A percentile compares a stretch with the other conserved stretches of the same genome.
Evolutionary conservation across 495 filamentous ascomycete genomes (phyloP).

Genomic region (Xylaria cubensis): DNA sequence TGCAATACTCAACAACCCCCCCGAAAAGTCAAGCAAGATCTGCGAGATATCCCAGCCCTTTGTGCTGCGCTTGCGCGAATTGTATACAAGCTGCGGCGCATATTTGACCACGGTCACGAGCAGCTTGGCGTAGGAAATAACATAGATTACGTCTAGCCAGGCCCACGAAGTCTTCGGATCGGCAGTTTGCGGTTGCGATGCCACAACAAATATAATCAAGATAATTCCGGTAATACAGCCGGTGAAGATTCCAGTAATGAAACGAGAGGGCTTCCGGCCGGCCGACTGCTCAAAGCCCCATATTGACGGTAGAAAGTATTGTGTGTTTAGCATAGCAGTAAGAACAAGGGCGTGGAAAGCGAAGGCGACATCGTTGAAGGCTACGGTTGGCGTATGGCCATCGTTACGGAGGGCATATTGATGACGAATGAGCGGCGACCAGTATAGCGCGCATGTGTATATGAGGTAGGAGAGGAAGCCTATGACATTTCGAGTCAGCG

Average conservation of each 20-base stretch:
- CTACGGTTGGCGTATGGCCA: conserved; percentile 78
- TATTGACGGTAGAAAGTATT: conserved; percentile 71
- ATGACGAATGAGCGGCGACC: conserved; percentile 73
- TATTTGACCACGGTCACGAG: conserved; percentile 90
- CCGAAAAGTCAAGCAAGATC: conserved; percentile 83
- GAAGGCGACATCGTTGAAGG: conserved; percentile 89
- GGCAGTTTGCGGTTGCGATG: conserved; percentile 59
- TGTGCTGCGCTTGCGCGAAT: conserved; percentile 83
- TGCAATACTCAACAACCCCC: conserved; percentile 79
- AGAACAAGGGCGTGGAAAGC: conserved; percentile 76
- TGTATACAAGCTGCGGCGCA: conserved; percentile 81
- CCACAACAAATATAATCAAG: conserved; percentile 61
- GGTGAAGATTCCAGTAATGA: conserved; percentile 70
- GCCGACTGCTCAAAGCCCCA: conserved; percentile 76
- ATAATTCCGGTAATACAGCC: conserved; percentile 67
- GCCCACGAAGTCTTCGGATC: conserved; percentile 50
- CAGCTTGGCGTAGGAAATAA: conserved; percentile 86
- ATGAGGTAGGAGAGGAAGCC: conserved; percentile 82
- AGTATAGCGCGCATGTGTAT: conserved; percentile 76
- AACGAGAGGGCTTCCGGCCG: conserved; percentile 62
- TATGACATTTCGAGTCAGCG: conserved; percentile 28
- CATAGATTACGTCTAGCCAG: conserved; percentile 68
- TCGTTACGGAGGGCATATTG: conserved; percentile 86
- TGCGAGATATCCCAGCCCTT: conserved; percentile 85
- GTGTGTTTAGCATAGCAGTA: conserved; percentile 69